Conservation (phyloP, 768 basidiomycete species). For the Cyclocybe cylindracea region DNA sequence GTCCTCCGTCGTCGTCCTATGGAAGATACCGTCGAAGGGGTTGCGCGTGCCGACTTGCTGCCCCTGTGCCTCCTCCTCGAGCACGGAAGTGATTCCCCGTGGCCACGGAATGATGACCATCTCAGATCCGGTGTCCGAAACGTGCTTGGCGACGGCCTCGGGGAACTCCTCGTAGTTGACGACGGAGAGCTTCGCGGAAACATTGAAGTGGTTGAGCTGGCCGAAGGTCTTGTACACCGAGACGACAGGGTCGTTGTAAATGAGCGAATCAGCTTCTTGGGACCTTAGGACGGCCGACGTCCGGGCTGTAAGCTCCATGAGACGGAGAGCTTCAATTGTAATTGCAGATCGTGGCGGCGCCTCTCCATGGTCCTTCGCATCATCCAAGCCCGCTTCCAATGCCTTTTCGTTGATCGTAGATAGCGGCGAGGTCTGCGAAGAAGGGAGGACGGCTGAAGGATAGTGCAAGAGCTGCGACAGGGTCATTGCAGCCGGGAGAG, state of each 20-base stretch:
- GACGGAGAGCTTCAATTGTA: conserved; percentile 75
- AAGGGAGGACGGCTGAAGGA: neutral
- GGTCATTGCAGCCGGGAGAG: conserved; percentile 81
- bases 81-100: conserved; percentile 35
- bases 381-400: conserved; percentile 11
- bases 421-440: conserved; percentile 6
- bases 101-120: conserved; percentile 89
- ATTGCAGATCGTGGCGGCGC: conserved; percentile 23
- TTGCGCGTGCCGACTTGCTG: conserved; percentile 37
- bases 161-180: conserved; percentile 78
- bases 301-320: conserved; percentile 88
- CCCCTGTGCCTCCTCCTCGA: conserved; percentile 25
- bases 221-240: conserved; percentile 80
- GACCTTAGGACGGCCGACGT: conserved; percentile 87
- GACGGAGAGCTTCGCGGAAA: conserved; percentile 73
- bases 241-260: conserved; percentile 71
- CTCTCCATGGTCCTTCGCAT: neutral
- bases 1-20: conserved; percentile 46
- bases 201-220: conserved; percentile 62
- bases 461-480: conserved; percentile 67
- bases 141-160: conserved; percentile 61
- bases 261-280: conserved; percentile 68
- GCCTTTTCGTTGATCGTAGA: conserved; percentile 32
- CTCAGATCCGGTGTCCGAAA: conserved; percentile 56
- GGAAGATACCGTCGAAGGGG: conserved; percentile 83